These are phyloP conservation scores for Fereydounia khargensis DNA, from an alignment of 1,284 basidiomycete species.

Conservation along the genomic window DNA sequence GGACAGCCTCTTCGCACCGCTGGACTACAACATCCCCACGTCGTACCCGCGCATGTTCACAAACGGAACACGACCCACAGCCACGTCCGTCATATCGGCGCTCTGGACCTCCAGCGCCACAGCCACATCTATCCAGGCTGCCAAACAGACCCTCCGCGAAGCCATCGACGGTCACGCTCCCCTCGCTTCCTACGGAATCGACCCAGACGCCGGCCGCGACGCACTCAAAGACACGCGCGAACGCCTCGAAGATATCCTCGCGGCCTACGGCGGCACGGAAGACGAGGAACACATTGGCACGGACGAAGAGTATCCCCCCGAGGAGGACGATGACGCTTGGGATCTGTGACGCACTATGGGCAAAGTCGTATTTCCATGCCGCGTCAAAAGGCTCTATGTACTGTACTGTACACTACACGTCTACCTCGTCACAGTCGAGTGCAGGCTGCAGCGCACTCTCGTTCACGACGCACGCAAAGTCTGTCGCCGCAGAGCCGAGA, in stretches of 20 bases:
- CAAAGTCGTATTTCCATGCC: too few species aligned
- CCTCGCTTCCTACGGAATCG: constrained; percentile 35
- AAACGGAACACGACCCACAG: constrained; percentile 4
- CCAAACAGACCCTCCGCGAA: constrained; percentile 21
- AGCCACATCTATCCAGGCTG: constrained; percentile 17
- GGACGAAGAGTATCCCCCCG: constrained; percentile 44
- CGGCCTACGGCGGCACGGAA: constrained; percentile 36
- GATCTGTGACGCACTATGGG: too few species aligned
- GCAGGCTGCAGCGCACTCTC: constrained; percentile 26
- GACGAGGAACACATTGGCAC: constrained; percentile 37
- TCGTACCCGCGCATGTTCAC: constrained; percentile 38
- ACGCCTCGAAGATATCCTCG: constrained; percentile 38
- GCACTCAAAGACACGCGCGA: constrained; percentile 45
- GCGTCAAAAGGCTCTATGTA: too few species aligned
- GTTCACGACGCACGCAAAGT: constrained; percentile 52
- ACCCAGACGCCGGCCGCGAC: constrained; percentile 31
- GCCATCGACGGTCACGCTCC: constrained; percentile 38
- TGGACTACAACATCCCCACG: constrained; percentile 34
- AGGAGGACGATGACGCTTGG: constrained; percentile 26
- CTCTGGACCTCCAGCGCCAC: constrained; percentile 32
- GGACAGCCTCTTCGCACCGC: constrained; percentile 23
- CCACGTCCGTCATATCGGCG: constrained; percentile 30
- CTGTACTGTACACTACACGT: too few species aligned
- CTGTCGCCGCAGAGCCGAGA: constrained; percentile 28
- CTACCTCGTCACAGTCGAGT: constrained; percentile 42